phyloP scores from a whole-genome alignment of 208 protist genomes.

The Crithidia expoeki region DNA sequence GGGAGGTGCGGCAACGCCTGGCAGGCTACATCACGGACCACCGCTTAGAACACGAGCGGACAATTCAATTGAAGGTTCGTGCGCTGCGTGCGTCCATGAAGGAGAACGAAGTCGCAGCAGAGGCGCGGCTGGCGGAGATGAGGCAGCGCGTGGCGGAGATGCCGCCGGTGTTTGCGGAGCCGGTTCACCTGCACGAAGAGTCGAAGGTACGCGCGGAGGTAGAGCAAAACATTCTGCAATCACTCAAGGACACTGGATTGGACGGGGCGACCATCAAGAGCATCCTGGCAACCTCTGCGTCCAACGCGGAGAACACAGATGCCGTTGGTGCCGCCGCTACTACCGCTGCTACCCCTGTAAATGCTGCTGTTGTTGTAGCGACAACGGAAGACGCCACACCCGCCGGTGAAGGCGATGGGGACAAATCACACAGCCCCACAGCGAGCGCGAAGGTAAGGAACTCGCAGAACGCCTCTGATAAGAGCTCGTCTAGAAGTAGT shows the following conservation, averaged over 20 bases:
- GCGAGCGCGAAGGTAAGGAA: not conserved
- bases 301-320: not conserved
- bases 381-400: not conserved
- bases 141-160: slow-evolving; percentile 64
- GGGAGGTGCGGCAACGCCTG: slow-evolving; percentile 68
- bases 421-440: not conserved
- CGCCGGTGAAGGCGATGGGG: not conserved
- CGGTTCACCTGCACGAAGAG: slow-evolving; percentile 66
- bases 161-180: slow-evolving; percentile 86
- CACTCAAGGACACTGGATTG: slow-evolving; percentile 71
- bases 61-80: slow-evolving; percentile 66
- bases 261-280: slow-evolving; percentile 56
- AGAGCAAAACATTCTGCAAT: slow-evolving; percentile 70
- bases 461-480: not conserved
- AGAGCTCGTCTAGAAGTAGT: not conserved
- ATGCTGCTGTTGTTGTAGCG: not conserved
- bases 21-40: slow-evolving; percentile 58
- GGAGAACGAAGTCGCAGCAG: slow-evolving; percentile 54
- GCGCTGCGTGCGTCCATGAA: slow-evolving; percentile 50
- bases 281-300: slow-evolving; percentile 40
- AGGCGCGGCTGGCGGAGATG: slow-evolving; percentile 74
- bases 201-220: slow-evolving; percentile 61
- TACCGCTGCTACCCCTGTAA: not conserved
- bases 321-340: not conserved
- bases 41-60: slow-evolving; percentile 48